A percentile compares a stretch with the other conserved stretches of the same genome.
These are phyloP conservation scores for Daedalea quercina DNA, from an alignment of 768 basidiomycete genomes.

Conservation along the genomic window DNA sequence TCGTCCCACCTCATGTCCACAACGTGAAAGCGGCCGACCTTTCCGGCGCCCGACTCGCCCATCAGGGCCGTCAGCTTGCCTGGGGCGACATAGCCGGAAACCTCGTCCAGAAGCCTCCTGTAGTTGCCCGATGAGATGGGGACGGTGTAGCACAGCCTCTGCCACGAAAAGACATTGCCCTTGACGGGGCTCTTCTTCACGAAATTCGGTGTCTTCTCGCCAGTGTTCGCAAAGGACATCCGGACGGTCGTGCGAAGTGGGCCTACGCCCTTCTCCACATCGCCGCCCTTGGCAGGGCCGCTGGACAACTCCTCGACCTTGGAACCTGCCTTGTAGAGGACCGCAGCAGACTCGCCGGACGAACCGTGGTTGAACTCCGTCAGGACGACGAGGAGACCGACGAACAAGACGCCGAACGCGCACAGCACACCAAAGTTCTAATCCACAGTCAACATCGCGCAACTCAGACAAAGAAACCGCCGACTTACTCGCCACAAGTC, in stretches of 20 bases:
- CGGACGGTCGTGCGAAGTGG: neutral
- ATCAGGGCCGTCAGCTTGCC: slow-evolving; percentile 76
- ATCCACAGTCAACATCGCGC: neutral
- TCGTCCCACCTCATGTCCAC: neutral
- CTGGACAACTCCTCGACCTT: slow-evolving; percentile 15
- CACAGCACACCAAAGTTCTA: slow-evolving; percentile 69
- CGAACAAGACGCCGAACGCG: slow-evolving; percentile 57
- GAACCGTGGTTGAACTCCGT: slow-evolving; percentile 45
- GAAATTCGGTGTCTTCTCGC: slow-evolving; percentile 5
- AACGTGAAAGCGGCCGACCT: slow-evolving; percentile 18
- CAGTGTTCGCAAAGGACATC: slow-evolving; percentile 1
- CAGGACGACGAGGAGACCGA: slow-evolving; percentile 45
- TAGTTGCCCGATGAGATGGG: slow-evolving; percentile 37
- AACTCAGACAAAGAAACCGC: no score
- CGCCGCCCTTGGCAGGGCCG: neutral
- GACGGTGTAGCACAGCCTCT: slow-evolving; percentile 61
- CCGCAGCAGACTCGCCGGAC: slow-evolving; percentile 33
- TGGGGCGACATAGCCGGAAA: slow-evolving; percentile 77
- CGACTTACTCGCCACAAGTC: slow-evolving; percentile 39
- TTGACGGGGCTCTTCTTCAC: slow-evolving; percentile 23
- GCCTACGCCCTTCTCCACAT: slow-evolving; percentile 4
- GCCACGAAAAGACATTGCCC: slow-evolving; percentile 74
- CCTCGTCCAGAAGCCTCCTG: slow-evolving; percentile 54
- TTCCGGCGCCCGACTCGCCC: slow-evolving; percentile 55
- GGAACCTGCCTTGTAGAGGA: slow-evolving; percentile 62